These are phyloP conservation scores for Piper betle DNA, from an alignment of 164 flowering plant species.

Conservation along the genomic window DNA sequence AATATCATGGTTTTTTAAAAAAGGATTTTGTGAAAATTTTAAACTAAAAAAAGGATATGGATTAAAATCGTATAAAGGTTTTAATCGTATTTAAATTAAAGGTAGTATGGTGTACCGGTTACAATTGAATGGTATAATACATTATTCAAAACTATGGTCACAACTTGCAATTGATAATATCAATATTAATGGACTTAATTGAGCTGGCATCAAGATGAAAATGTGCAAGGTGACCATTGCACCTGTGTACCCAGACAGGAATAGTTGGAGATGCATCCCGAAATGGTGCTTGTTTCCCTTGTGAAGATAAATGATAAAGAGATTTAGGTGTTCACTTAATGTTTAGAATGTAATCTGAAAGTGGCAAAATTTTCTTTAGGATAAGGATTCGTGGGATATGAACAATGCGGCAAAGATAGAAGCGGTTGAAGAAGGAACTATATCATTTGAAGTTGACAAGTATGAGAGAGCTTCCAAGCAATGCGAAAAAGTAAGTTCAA, in stretches of 20 bases:
- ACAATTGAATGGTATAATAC: too few species aligned
- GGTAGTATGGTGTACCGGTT: too few species aligned
- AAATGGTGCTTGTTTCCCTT: constrained; percentile 72
- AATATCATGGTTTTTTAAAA: too few species aligned
- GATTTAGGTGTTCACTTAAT: too few species aligned
- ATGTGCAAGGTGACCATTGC: constrained; percentile 76
- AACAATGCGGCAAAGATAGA: constrained; percentile 76
- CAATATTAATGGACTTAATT: constrained; percentile 77
- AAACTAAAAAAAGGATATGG: too few species aligned
- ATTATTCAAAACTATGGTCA: too few species aligned
- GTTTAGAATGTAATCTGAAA: too few species aligned
- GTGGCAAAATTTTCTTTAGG: constrained; percentile 50
- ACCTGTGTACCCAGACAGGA: constrained; percentile 77
- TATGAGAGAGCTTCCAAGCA: constrained; percentile 75
- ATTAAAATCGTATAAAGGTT: too few species aligned
- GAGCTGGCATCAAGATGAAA: constrained; percentile 79
- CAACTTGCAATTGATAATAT: too few species aligned
- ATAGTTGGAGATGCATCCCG: constrained; percentile 75
- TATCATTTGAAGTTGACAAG: constrained; percentile 74
- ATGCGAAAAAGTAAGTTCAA: constrained; percentile 78
- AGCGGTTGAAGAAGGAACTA: constrained; percentile 95
- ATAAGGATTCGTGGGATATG: constrained; percentile 98
- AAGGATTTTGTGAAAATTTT: too few species aligned
- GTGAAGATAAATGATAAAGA: constrained; percentile 32
- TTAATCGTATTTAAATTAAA: too few species aligned